Evolutionary conservation across 2,329 filamentous ascomycete genomes (phyloP).

Genomic region (Fusarium penzigii): DNA sequence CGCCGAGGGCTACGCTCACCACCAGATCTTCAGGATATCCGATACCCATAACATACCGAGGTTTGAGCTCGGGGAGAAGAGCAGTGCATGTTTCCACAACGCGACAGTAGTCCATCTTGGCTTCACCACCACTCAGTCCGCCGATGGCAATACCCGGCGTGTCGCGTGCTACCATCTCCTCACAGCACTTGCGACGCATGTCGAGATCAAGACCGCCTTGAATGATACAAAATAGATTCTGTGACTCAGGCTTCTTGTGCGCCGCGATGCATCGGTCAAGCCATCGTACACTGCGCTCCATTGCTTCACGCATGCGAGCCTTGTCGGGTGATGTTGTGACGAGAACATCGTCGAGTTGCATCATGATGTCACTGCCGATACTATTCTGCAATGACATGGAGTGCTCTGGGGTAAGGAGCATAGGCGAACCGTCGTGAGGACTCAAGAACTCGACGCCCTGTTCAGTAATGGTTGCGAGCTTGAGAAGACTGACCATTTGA

Average conservation of each 20-base stretch:
- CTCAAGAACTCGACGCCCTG: conserved; percentile 95
- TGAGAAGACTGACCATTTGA: conserved; percentile 96
- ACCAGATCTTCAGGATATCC: conserved; percentile 96
- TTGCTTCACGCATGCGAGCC: conserved; percentile 87
- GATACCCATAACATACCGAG: conserved; percentile 99
- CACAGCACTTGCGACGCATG: conserved; percentile 79
- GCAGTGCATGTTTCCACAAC: conserved; percentile 86
- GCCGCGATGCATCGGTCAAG: conserved; percentile 91
- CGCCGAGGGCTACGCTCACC: conserved; percentile 88
- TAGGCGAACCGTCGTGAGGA: conserved; percentile 90
- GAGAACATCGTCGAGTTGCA: conserved; percentile 98
- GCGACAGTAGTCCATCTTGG: conserved; percentile 87
- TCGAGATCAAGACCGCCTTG: conserved; percentile 91
- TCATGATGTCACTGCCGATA: conserved; percentile 98
- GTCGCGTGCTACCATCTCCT: conserved; percentile 83
- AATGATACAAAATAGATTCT: conserved; percentile 98
- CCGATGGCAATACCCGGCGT: conserved; percentile 97
- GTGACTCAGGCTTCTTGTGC: conserved; percentile 77
- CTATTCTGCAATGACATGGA: conserved; percentile 95
- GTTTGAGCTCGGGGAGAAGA: conserved; percentile 84
- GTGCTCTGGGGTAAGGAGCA: conserved; percentile 97
- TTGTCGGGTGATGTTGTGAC: conserved; percentile 92
- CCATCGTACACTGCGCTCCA: conserved; percentile 94
- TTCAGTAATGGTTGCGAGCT: conserved; percentile 91
- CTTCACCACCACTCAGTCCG: conserved; percentile 91